Evolutionary conservation across 1,284 basidiomycete species (phyloP).

Genomic region (Naganishia cerealis): DNA sequence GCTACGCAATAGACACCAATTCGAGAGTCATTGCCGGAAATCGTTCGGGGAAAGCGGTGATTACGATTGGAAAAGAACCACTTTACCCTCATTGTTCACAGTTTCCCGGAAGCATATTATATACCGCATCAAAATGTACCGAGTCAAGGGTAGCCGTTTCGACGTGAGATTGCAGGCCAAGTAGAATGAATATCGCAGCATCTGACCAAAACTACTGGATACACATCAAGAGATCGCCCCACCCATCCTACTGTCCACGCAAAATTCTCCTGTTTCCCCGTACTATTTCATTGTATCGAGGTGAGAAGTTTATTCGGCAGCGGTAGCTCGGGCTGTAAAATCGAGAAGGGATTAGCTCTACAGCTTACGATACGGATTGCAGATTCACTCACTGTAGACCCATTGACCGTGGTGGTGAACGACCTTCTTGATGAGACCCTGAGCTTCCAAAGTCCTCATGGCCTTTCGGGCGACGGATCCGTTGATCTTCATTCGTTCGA

Average conservation of each 20-base stretch:
- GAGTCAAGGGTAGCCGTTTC: not conserved
- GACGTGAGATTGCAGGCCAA: constrained; percentile 7
- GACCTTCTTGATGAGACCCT: constrained; percentile 92
- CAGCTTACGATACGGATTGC: not conserved
- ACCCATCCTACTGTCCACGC: constrained; percentile 15
- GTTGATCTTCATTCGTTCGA: constrained; percentile 86
- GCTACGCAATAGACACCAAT: too few species aligned
- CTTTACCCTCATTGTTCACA: not conserved
- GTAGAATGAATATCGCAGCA: constrained; percentile 31
- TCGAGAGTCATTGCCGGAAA: not conserved
- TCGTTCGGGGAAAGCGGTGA: not conserved
- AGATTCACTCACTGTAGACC: constrained; percentile 59
- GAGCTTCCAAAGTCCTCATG: constrained; percentile 90
- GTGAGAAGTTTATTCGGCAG: constrained; percentile 38
- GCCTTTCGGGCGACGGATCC: constrained; percentile 91
- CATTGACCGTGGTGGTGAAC: constrained; percentile 94
- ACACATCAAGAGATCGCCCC: constrained; percentile 22
- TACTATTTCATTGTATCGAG: constrained; percentile 25
- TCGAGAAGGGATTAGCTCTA: not conserved
- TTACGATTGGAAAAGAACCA: too few species aligned
- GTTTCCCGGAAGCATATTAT: not conserved
- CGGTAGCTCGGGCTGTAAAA: constrained; percentile 49
- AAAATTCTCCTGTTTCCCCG: constrained; percentile 4
- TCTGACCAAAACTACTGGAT: constrained; percentile 31
- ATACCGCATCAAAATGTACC: not conserved